These are phyloP conservation scores for Talaromyces amestolkiae DNA, from an alignment of 2,329 filamentous ascomycete genomes.

Conservation along the genomic window DNA sequence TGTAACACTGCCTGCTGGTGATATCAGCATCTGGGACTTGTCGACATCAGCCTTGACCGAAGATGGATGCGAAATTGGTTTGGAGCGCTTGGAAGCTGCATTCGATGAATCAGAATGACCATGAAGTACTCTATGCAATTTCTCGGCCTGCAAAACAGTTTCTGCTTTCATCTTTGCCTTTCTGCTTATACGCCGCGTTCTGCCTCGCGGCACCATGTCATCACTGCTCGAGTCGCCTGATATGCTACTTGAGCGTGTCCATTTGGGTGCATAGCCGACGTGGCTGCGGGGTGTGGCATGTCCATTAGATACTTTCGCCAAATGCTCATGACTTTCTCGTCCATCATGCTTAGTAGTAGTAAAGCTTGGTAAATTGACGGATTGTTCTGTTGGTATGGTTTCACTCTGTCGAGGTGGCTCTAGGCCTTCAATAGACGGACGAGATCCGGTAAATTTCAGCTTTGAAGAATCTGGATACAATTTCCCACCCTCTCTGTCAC, in stretches of 20 bases:
- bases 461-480: slow-evolving; percentile 53
- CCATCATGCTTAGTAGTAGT: slow-evolving; percentile 39
- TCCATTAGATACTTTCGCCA: slow-evolving; percentile 58
- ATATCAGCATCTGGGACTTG: slow-evolving; percentile 34
- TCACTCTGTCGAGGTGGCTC: not conserved
- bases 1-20: slow-evolving; percentile 50
- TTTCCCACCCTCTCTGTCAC: slow-evolving; percentile 72
- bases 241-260: slow-evolving; percentile 50
- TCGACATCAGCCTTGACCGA: slow-evolving; percentile 48
- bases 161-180: slow-evolving; percentile 17
- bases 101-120: slow-evolving; percentile 18
- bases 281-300: slow-evolving; percentile 40
- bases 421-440: slow-evolving; percentile 20
- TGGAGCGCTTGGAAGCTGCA: slow-evolving; percentile 1
- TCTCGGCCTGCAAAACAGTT: slow-evolving; percentile 14
- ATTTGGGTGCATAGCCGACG: slow-evolving; percentile 50
- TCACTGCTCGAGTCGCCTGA: slow-evolving; percentile 60
- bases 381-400: slow-evolving; percentile 19
- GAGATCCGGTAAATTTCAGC: slow-evolving; percentile 27
- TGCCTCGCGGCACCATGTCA: slow-evolving; percentile 21
- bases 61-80: not conserved
- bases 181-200: slow-evolving; percentile 19
- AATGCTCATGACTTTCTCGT: slow-evolving; percentile 55
- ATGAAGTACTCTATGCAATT: slow-evolving; percentile 7
- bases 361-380: slow-evolving; percentile 41